Percentiles rank a stretch among this genome's conserved stretches.
Conservation (phyloP, 2,329 filamentous ascomycete genomes). For the Penicillium polonicum region DNA sequence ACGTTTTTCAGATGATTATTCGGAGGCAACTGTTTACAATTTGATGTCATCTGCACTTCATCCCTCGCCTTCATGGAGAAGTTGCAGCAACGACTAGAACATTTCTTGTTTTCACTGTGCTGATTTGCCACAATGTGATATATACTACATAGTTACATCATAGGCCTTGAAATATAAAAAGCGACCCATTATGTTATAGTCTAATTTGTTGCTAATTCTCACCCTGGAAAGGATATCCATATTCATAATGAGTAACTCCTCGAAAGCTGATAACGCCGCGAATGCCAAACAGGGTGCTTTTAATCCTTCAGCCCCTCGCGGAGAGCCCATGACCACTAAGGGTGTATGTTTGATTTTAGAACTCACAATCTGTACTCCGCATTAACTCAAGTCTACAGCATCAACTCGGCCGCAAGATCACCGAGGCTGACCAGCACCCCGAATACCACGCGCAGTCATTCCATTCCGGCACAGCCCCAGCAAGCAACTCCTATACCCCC, state of each 20-base stretch:
- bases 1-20: background rate
- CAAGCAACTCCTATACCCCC: constrained; percentile 48
- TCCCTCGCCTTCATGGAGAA: background rate
- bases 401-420: constrained; percentile 60
- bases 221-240: background rate
- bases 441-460: constrained; percentile 64
- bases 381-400: constrained; percentile 51
- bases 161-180: background rate
- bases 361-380: constrained; percentile 6
- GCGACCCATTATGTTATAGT: too few relatives aligned
- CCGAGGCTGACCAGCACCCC: constrained; percentile 54
- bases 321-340: constrained; percentile 54
- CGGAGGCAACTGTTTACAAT: background rate
- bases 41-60: background rate
- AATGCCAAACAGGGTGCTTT: constrained; percentile 57
- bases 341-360: constrained; percentile 48
- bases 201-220: background rate
- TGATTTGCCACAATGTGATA: background rate
- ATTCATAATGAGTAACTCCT: constrained; percentile 24
- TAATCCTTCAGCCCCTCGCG: constrained; percentile 50
- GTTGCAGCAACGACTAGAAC: background rate
- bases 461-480: constrained; percentile 63
- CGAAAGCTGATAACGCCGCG: constrained; percentile 53
- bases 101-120: background rate
- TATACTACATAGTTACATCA: background rate